Base-by-base conservation (phyloP, 2,329 filamentous ascomycete species). In the Tolypocladium cylindrosporum region DNA sequence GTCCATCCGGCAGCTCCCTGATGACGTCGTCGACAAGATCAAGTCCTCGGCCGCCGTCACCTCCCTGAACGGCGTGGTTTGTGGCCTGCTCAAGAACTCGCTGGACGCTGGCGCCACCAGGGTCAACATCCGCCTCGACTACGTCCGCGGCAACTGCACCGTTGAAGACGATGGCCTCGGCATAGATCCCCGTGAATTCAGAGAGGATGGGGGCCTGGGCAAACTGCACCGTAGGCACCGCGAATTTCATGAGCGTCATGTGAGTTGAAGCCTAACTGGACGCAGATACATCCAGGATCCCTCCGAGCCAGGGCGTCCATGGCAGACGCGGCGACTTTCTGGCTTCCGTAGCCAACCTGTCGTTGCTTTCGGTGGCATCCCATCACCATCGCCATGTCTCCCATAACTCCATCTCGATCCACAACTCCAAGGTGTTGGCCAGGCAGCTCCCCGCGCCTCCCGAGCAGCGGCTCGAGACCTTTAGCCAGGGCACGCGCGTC, bases 101-200 rank as follows among this genome's bases (percentile, higher is more conserved):
- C 78, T 99, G 14, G 94, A 99, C 75, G 90, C 91, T 4, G 75
- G 76, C 52, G 87, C 92, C 19, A 80, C 77, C 40, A 88, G 80
- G 57, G 74, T 97, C 61, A 82, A 82, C 56, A 77, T 96, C 57
- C 81, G 79, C 1, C 76, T 96, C 27, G 89, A 97, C 72, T 91
- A 90, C 68, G 71, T 74, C 56, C 85, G 87, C 31, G 93, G 91
- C 6, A 84, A 82, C 63, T 96, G 92, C 71, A 78, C 80, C 0
- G 81, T 97, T 6, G 89, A 96, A 67, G 94, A 99, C 69, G 82
- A 97, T 72, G 94, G 94, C 1, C 58, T 76, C 19, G 94, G 94
- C 0, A 95, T 99, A 52, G 69, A 77, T 1, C 83, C 88, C 1
- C 67, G 71, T 1, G 92, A 97, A 63, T 97, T 97, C 65, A 67